A percentile compares a stretch with the other conserved stretches of the same genome.
Conservation (phyloP, 2,329 filamentous ascomycete species). For the Xylaria digitata region DNA sequence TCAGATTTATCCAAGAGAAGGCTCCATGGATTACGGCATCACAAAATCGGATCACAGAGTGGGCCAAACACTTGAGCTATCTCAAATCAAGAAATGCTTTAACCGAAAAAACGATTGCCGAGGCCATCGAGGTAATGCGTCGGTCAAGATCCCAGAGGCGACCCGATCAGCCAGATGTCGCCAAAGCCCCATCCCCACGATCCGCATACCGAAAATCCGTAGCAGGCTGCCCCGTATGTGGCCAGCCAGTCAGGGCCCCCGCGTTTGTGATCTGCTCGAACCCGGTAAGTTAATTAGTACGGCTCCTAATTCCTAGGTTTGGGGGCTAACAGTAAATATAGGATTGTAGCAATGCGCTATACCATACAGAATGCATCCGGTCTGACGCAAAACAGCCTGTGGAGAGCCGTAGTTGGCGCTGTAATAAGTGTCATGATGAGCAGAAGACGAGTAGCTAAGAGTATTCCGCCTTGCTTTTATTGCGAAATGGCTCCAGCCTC, state of each 20-base stretch:
- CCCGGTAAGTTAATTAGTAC: constrained; percentile 55
- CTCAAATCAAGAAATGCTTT: constrained; percentile 63
- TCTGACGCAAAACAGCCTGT: constrained; percentile 53
- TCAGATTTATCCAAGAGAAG: constrained; percentile 63
- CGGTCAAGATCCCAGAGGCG: constrained; percentile 53
- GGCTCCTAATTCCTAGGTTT: background rate
- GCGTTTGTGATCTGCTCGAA: constrained; percentile 63
- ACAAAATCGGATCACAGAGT: constrained; percentile 62
- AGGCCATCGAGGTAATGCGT: constrained; percentile 58
- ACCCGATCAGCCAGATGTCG: constrained; percentile 42
- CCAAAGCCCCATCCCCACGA: constrained; percentile 42
- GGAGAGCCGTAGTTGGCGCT: constrained; percentile 55
- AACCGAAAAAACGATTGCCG: constrained; percentile 56
- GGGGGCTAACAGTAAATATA: constrained; percentile 32
- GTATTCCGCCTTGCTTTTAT: background rate
- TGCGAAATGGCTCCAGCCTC: constrained; percentile 7
- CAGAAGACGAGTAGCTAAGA: constrained; percentile 21
- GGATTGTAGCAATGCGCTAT: constrained; percentile 56
- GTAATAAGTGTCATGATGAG: constrained; percentile 54
- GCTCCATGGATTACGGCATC: constrained; percentile 63
- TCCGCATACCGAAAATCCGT: constrained; percentile 56
- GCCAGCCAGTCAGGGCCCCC: constrained; percentile 60
- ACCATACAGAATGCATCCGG: constrained; percentile 61
- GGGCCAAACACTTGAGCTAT: constrained; percentile 65
- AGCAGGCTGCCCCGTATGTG: constrained; percentile 61